Evolutionary conservation across 352 stramenopile genomes (phyloP), one percentile per base, ranked within the genome.

Genomic region (Phytophthora tentaculata): DNA sequence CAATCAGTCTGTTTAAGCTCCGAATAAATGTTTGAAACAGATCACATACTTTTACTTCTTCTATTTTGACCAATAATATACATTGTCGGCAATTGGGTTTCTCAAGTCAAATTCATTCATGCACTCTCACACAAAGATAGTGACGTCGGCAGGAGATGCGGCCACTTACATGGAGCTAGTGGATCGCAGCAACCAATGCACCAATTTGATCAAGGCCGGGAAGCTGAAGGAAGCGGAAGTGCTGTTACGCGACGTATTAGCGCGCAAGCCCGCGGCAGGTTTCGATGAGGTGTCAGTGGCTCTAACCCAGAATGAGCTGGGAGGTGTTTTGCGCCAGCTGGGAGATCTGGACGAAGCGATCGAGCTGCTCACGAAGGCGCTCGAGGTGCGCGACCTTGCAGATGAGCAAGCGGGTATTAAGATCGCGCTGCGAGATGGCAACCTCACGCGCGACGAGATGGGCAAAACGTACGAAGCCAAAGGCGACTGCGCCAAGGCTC

Each of bases 391-490:
- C 13, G 80, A 88, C 32, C 66, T 60, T 26, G 55, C 71, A 39
- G 79, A 89, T 51, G 49, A 64, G 39, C 56, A 71, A 14, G 50
- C 54, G 1, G 73, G 60, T 9, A 77, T 85, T 44, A 59, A 48
- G 14, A 81, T 77, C 39, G 78, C 74, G 19, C 66, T 89, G 20
- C 71, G 76, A n/a, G 81, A 92, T 66, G 77, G 78, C 17, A 90
- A 89, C 50, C 55, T 88, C 48, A 88, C 84, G 68, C 81, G 84
- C 10, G 81, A 92, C n/a, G 81, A 92, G 61, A 56, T 92, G 29
- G 84, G 72, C 50, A 92, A 92, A 47, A 76, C 89, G 45, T 86
- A 83, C 59, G 81, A 92, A 64, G 81, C 84, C 48, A 77, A 77
- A 37, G 84, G 84, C 43, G 76, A 92, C 55, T 86, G 72, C 52